phyloP scores from a whole-genome alignment of 257 asterid species.

The Solanum ahanhuiri region DNA sequence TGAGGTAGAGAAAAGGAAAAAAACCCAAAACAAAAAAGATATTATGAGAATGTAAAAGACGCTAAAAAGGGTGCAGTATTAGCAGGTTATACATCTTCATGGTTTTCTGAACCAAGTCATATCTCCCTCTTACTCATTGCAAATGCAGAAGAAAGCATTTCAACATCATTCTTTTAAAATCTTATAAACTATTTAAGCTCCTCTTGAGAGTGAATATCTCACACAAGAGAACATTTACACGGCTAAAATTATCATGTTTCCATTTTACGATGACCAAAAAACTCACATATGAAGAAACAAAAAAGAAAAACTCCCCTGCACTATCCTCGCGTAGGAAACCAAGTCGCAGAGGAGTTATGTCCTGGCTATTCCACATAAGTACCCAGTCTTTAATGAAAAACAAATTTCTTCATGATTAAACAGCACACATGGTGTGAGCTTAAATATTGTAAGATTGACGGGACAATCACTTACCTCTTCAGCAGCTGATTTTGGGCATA shows the following conservation, averaged over 20 bases:
- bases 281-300: background rate
- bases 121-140: background rate
- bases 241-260: background rate
- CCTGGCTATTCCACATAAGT: background rate
- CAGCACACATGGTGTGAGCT: background rate
- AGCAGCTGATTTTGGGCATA: slow-evolving; percentile 81
- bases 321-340: background rate
- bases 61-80: background rate
- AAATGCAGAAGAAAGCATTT: background rate
- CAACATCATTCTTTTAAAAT: background rate
- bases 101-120: background rate
- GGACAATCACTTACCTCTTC: slow-evolving; percentile 51
- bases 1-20: background rate
- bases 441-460: background rate
- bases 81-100: background rate
- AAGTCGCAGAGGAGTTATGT: background rate
- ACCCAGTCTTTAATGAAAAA: background rate
- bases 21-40: background rate
- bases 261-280: background rate
- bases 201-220: background rate
- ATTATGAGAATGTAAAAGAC: background rate
- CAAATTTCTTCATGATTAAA: background rate
- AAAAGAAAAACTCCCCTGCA: background rate
- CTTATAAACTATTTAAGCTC: background rate
- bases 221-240: background rate